Conservation (phyloP, 2,329 filamentous ascomycete genomes). For the Aspergillus jensenii region DNA sequence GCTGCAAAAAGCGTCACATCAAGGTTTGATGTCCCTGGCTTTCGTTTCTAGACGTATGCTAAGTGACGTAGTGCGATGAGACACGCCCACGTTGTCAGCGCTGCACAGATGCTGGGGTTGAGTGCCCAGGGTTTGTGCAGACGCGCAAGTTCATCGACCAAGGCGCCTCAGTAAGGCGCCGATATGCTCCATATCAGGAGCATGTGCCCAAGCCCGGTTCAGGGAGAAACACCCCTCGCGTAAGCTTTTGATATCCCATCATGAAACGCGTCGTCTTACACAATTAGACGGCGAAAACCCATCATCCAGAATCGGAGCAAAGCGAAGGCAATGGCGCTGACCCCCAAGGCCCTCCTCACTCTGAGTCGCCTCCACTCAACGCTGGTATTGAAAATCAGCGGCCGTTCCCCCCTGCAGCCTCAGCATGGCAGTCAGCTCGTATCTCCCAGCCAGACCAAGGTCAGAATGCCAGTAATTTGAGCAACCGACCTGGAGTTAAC, state of each 20-base stretch:
- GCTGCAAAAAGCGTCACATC: constrained; percentile 41
- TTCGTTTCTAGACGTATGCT: background rate
- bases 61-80: constrained; percentile 38
- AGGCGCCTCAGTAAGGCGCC: constrained; percentile 39
- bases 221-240: constrained; percentile 7
- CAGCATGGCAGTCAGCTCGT: background rate
- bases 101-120: constrained; percentile 36
- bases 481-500: background rate
- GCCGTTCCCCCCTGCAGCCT: background rate
- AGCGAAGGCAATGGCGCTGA: background rate
- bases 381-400: background rate
- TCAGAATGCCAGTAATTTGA: background rate
- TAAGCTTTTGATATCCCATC: background rate
- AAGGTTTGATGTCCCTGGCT: constrained; percentile 27
- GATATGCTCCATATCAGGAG: constrained; percentile 41
- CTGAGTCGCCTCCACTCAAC: background rate
- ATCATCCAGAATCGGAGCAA: background rate
- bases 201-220: constrained; percentile 3
- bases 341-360: background rate
- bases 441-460: background rate
- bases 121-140: constrained; percentile 45
- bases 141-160: constrained; percentile 46
- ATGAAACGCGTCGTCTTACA: background rate
- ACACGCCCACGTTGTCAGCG: constrained; percentile 39
- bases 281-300: background rate